phyloP scores from a whole-genome alignment of 148 eudicot species.

The Nyssa sinensis region DNA sequence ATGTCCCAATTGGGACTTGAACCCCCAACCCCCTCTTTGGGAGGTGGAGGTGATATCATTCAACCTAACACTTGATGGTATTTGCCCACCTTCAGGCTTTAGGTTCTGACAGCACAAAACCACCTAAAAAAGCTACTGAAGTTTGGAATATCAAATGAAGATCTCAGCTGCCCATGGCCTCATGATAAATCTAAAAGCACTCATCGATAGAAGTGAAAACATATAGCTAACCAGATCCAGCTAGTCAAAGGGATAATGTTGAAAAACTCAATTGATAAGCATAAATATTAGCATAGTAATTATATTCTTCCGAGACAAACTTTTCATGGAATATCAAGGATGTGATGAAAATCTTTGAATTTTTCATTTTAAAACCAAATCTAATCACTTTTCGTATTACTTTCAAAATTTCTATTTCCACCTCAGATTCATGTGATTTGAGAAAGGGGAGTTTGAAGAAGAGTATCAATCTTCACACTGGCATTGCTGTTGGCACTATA shows the following conservation, averaged over 20 bases:
- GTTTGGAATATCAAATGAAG: no score
- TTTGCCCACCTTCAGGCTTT: no score
- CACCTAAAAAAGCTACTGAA: no score
- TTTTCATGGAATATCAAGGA: neutral
- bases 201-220: neutral
- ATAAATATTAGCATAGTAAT: neutral
- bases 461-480: neutral
- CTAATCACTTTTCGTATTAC: neutral
- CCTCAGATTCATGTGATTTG: neutral
- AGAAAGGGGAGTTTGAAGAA: neutral
- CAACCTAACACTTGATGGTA: no score
- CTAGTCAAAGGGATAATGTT: neutral
- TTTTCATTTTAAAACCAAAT: neutral
- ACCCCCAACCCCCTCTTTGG: no score
- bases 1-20: no score
- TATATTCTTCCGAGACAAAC: no score
- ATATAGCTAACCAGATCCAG: neutral
- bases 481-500: neutral
- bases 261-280: neutral
- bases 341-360: neutral
- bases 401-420: neutral
- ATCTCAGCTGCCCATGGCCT: no score
- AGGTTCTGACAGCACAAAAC: no score
- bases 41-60: no score
- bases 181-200: neutral